A percentile compares a stretch with the other conserved stretches of the same genome.
Conservation (phyloP, 192 early-diverging fungal species). For the Linderina pennispora region DNA sequence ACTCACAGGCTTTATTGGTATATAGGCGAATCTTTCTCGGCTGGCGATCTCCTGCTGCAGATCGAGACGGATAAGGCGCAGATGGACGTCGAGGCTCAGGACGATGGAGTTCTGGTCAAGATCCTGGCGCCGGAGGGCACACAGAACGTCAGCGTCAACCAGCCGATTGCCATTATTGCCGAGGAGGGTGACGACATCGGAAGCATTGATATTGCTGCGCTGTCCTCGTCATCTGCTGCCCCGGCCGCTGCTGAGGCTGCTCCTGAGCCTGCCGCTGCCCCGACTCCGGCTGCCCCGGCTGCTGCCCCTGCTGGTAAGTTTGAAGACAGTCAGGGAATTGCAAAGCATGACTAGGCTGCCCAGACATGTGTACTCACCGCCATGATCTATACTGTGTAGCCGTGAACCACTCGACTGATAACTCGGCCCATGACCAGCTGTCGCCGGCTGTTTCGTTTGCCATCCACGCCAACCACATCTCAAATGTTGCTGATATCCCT, state of each 20-base stretch:
- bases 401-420: conserved; percentile 4
- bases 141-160: conserved; percentile 68
- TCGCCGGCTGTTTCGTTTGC: conserved; percentile 43
- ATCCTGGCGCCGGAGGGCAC: conserved; percentile 64
- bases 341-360: too few species aligned
- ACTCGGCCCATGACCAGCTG: conserved; percentile 12
- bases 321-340: too few species aligned
- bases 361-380: too few species aligned
- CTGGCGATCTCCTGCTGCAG: conserved; percentile 89
- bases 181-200: conserved; percentile 84
- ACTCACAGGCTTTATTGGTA: too few species aligned
- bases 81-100: conserved; percentile 99
- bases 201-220: conserved; percentile 64
- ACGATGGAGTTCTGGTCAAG: conserved; percentile 95
- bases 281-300: conserved; percentile 15
- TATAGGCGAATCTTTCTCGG: conserved; percentile 71
- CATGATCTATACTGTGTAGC: too few species aligned
- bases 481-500: conserved; percentile 34
- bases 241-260: conserved; percentile 9
- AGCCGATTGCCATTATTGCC: conserved; percentile 75
- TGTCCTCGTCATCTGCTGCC: conserved; percentile 4
- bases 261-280: conserved; percentile 16
- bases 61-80: conserved; percentile 99
- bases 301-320: background rate
- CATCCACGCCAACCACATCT: conserved; percentile 40